Evolutionary conservation across 1,284 basidiomycete genomes (phyloP).

Genomic region (Mrakiaceae sp.): DNA sequence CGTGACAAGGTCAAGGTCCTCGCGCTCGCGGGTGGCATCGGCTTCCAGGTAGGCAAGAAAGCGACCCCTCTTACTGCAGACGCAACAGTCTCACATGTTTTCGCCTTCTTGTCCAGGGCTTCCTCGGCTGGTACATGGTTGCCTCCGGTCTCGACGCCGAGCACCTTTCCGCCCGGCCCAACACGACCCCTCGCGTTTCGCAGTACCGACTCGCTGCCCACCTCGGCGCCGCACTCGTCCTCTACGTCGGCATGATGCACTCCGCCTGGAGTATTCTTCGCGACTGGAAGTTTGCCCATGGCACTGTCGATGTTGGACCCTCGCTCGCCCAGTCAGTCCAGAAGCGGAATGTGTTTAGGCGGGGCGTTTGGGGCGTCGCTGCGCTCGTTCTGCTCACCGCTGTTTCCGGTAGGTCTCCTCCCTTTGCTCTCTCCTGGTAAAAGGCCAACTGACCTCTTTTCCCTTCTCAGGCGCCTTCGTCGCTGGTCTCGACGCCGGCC

Average conservation of each 20-base stretch:
- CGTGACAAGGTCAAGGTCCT: conserved; percentile 53
- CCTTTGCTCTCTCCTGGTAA: not conserved
- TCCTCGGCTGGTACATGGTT: conserved; percentile 97
- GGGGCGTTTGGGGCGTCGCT: conserved; percentile 50
- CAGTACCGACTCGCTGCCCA: conserved; percentile 96
- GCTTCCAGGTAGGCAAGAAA: conserved; percentile 40
- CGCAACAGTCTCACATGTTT: not conserved
- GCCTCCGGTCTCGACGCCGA: conserved; percentile 84
- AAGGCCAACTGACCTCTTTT: not conserved
- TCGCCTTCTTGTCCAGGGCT: conserved; percentile 45
- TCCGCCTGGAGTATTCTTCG: conserved; percentile 67
- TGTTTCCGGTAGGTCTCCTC: conserved; percentile 52
- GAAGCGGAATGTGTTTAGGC: conserved; percentile 48
- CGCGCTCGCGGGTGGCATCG: conserved; percentile 67
- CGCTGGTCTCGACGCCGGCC: conserved; percentile 90
- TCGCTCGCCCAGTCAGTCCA: conserved; percentile 26
- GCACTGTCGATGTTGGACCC: conserved; percentile 19
- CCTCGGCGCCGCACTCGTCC: conserved; percentile 73
- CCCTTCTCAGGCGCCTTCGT: conserved; percentile 73
- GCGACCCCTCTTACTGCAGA: not conserved
- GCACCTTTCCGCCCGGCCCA: conserved; percentile 51
- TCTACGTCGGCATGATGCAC: conserved; percentile 85
- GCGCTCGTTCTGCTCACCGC: conserved; percentile 80
- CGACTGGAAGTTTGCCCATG: conserved; percentile 63
- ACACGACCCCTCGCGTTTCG: conserved; percentile 81